Evolutionary conservation across 495 filamentous ascomycete genomes (phyloP), one percentile per base, ranked within the genome.

Genomic region (Penicillium longicatenatum): DNA sequence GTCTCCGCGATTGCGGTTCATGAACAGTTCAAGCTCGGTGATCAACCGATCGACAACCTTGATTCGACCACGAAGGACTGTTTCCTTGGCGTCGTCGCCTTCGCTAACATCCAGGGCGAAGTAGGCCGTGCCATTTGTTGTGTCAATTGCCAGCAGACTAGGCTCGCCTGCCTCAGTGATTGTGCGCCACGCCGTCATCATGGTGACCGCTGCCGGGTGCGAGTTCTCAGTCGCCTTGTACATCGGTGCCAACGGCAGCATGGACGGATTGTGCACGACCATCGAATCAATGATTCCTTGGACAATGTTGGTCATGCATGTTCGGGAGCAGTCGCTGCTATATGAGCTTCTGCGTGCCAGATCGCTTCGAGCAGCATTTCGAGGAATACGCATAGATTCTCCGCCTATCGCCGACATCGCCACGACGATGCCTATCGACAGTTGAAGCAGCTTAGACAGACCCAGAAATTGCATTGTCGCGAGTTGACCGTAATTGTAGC

Each of bases 61-160:
- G 4, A 59, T 30, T 14, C 57, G 50, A 5, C 31, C 33, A 2
- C 57, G 50, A 24, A 59, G 50, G 4, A 59, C 43, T 20, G 54
- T 29, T 31, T 31, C 6, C 6, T 21, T 53, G 8, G 10, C 22
- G 21, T 49, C 24, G 4, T 43, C 21, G 12, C 51, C 52, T 26
- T 55, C 57, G 19, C 31, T 54, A 1, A 59, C 37, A 31, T 50
- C 57, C 3, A 54, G 26, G 41, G 52, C 51, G 14, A 59, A 59
- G 37, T 59, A 59, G 6, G 45, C 35, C 0, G 57, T 44, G 45
- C 57, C 39, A 12, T 59, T 43, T 20, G 19, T 52, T 14, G 57
- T 41, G 31, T 59, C 57, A 24, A 59, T 59, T 47, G 57, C 57
- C 33, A 59, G 33, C n/a, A 59, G 57, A n/a, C 31, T 59, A 14